Evolutionary conservation across 768 basidiomycete species (phyloP), one percentile per base, ranked within the genome.

Genomic region (Agaricus sinodeliciosus): DNA sequence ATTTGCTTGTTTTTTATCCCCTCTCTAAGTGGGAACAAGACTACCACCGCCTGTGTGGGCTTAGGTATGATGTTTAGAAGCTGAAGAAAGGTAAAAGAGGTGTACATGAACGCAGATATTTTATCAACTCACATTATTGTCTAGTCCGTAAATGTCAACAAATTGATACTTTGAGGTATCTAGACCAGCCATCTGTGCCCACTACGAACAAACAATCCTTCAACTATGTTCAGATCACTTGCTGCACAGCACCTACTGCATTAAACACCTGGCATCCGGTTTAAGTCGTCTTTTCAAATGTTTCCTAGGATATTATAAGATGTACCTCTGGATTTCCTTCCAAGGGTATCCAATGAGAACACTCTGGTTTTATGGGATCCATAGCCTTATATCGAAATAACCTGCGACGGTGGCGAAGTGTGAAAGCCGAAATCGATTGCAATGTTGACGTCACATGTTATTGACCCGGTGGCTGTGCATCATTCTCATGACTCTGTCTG

Each of bases 41-140:
- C 72, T 6, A 95, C 70, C 8, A 96, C 79, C 0, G 94, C 94
- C 62, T 87, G 86, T 28, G 87, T 87, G 0, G 88, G 92, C 57
- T 75, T 65, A 0, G 86, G 74, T 0, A 94, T 84, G 62, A 90
- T 74, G 0, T 54, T 68, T 2, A 95, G 79, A 31, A 94, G 76
- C 80, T 96, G 27, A 54, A 16, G 16, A 31, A 31, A 31, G 4
- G 18, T 49, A 2, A 22, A 9, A 34, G 3, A 54, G 9, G 48
- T 47, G 15, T 5, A 9, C 16, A 22, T 4, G 16, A n/a, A 15
- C 15, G 16, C 27, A 18, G 22, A 28, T 11, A 19, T n/a, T n/a
- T 4, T n/a, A 22, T 31, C 22, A 26, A 60, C 68, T 48, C 44
- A 84, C 87, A 64, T 84, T 83, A 5, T 72, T 65, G 55, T 90